Base-by-base conservation (phyloP, 306 rosid genomes). In the Rosa multiflora region DNA sequence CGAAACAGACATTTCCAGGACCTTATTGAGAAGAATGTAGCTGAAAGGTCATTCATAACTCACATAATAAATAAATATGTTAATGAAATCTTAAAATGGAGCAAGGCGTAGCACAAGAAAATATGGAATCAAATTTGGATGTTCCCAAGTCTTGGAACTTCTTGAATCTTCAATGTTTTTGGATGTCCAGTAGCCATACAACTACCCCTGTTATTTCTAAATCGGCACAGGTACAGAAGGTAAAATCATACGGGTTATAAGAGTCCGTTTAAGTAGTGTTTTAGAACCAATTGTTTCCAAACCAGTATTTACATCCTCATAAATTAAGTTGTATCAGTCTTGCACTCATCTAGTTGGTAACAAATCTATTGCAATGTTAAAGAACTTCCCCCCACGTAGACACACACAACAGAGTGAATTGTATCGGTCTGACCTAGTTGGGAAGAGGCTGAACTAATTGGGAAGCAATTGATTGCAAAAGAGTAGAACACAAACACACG, bases 1-100 rank as follows among this genome's bases (percentile, higher is more conserved):
- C 69, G 51, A 75, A 68, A 66, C 59, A 58, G 62, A 80, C 40
- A 53, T 58, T 56, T 32, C 49, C 37, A 80, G 47, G 74, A 49
- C 42, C 15, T 51, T 63, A 53, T 26, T 73, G 58, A 48, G 47
- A 80, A 13, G 62, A 55, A 3, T 56, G 39, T 40, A 23, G 67
- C 10, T 73, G 35, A 53, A 20, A 53, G 39, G 48, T 32, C 21
- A 13, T 73, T 51, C 64, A 52, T 73, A 35, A 72, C 10, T 52
- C 64, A 52, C 21, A 51, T 21, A 73, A 18, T 32, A 39, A 15
- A 18, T 52, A 35, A 73, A 73, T 52, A 37, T 35, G 8, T 37
- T 32, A 52, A 17, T 52, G 63, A 35, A 44, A 37, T 73, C 46
- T 35, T 52, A 51, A 49, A 29, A 0, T 39, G 44, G 43, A 4